Base-by-base conservation (phyloP, 2,329 filamentous ascomycete species). In the Pyricularia sp. region DNA sequence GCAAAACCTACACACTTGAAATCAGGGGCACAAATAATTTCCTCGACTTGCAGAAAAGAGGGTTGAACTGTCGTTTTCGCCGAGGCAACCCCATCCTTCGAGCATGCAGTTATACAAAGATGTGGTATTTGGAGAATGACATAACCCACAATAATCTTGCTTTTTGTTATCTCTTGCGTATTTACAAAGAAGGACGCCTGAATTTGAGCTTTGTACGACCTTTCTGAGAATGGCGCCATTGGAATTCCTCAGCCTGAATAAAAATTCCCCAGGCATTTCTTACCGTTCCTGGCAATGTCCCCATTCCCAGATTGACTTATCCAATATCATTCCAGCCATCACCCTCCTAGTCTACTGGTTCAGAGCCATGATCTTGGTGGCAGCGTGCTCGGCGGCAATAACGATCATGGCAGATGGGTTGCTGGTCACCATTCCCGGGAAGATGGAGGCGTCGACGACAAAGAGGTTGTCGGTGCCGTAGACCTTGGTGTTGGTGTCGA, bases 401-500 rank as follows among this genome's bases (percentile, higher is more conserved):
- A 81, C 78, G 63, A 81, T 80, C 71, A 80, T 79, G 6, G 78
- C 73, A n/a, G 78, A 77, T 0, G 88, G 88, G 75, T 91, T 91
- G 50, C 86, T 86, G 3, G 86, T 86, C 20, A 86, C 82, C 64
- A 88, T 83, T 70, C 88, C 88, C 0, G 88, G 88, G 78, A 89
- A 88, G 73, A 90, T 87, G 67, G 82, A 83, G 2, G 84, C 87
- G 74, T 90, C 87, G 11, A 89, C 84, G 9, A 89, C 84, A 73
- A 87, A 88, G 31, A 88, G 78, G 76, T 88, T 88, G 72, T 87
- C 83, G 0, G 84, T 88, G 65, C 86, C 86, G 72, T 84, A 88
- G 5, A 88, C 84, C 73, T 82, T 83, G 59, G 85, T 83, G 76
- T 88, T 80, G 17, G 80, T 74, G 74, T 88, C 86, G 1, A 88